These are phyloP conservation scores for Eimeria necatrix DNA, from an alignment of 169 alveolate genomes.

Conservation along the genomic window DNA sequence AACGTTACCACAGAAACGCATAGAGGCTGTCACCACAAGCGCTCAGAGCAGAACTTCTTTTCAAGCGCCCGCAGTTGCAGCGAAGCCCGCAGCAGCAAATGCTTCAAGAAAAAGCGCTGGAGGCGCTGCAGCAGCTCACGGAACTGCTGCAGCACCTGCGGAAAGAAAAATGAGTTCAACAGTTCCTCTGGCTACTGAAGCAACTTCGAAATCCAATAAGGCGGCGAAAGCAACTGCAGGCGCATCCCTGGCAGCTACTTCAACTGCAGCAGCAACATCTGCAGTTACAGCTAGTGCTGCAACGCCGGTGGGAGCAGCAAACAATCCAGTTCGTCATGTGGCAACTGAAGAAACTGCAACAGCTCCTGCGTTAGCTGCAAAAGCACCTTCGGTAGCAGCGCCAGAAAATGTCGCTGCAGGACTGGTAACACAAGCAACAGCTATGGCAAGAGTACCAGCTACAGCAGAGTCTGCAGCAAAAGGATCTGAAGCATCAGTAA, in stretches of 20 bases:
- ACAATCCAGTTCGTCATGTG: neutral
- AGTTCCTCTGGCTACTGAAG: neutral
- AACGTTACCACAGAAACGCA: neutral
- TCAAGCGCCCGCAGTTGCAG: neutral
- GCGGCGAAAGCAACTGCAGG: neutral
- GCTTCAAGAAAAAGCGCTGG: neutral
- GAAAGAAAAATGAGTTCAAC: neutral
- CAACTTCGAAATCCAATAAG: neutral
- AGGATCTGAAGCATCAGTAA: neutral
- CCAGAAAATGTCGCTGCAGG: too few relatives aligned
- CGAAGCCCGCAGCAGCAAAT: neutral
- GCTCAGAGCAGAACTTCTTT: neutral
- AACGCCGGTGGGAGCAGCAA: neutral
- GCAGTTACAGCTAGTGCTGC: neutral
- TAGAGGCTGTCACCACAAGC: neutral
- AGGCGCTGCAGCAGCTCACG: neutral
- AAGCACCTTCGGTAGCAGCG: neutral
- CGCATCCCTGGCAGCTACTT: neutral
- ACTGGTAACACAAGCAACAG: neutral
- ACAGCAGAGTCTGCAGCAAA: neutral
- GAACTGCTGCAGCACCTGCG: neutral
- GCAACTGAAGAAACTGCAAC: neutral
- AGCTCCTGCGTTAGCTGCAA: neutral
- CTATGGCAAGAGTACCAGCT: neutral
- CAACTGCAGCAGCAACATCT: constrained; percentile 6